phyloP scores from a whole-genome alignment of 1,284 basidiomycete species.

The Malassezia brasiliensis region DNA sequence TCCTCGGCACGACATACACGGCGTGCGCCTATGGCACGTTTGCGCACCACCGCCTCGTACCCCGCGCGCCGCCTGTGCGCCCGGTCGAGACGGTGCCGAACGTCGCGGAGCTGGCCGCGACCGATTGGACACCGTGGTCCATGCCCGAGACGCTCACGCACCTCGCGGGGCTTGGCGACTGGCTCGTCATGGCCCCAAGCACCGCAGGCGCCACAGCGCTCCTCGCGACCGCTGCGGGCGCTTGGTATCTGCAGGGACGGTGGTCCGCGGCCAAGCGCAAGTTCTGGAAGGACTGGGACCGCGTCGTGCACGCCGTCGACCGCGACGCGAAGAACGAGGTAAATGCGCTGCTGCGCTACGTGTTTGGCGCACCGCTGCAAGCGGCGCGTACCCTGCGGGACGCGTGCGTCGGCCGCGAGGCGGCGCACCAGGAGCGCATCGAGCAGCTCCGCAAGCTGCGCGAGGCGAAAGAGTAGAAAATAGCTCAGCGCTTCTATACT shows the following conservation, averaged over 20 bases:
- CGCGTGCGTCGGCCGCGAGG: neutral
- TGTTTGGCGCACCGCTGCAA: conserved; percentile 15
- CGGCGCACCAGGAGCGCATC: neutral
- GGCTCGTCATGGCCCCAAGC: conserved; percentile 29
- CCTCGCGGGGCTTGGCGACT: conserved; percentile 1
- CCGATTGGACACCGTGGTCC: conserved; percentile 1
- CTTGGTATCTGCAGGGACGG: conserved; percentile 45
- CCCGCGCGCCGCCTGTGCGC: neutral
- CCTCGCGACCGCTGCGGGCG: conserved; percentile 32
- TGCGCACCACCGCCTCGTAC: conserved; percentile 1
- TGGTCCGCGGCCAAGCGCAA: conserved; percentile 38
- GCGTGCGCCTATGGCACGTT: neutral
- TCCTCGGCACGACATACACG: conserved; percentile 13
- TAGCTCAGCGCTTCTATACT: too few species aligned
- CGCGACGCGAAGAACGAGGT: conserved; percentile 25
- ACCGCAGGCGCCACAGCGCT: conserved; percentile 37
- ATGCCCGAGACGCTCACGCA: neutral
- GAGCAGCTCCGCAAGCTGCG: conserved; percentile 1
- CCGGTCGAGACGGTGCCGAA: neutral
- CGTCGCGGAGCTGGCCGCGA: neutral
- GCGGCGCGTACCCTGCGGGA: conserved; percentile 6
- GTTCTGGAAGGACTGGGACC: conserved; percentile 46
- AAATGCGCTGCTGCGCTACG: conserved; percentile 9
- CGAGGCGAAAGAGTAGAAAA: neutral
- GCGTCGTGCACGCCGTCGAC: conserved; percentile 28